Evolutionary conservation across 2,329 filamentous ascomycete species (phyloP), one percentile per base, ranked within the genome.

Genomic region (Plenodomus lindquistii): DNA sequence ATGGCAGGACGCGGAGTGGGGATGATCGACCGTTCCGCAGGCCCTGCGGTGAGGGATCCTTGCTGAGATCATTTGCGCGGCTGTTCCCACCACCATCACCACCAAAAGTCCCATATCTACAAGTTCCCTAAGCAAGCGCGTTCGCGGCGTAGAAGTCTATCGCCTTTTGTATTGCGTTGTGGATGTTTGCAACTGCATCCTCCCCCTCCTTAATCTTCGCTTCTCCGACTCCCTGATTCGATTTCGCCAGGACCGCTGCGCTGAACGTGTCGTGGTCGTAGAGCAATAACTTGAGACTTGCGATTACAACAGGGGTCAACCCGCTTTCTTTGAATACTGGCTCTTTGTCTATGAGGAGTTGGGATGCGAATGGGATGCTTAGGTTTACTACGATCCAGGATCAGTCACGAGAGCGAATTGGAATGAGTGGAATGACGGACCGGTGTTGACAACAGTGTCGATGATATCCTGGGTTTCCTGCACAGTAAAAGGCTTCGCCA

Each of bases 211-310:
- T 20, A 11, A 45, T 41, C 46, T 59, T 57, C 22, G 15, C 46
- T 34, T 44, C 34, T 1, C 44, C 40, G 4, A 57, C 45, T 5
- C 43, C 41, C 0, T 40, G 42, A 40, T 54, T 42, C 18, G 48
- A 40, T 18, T 57, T 57, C 35, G 37, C 48, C 38, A 53, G 36
- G 8, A 42, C 43, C 15, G 50, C 54, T 8, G 44, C 50, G 35
- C 56, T 61, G 35, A 61, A 61, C 11, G 52, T 50, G 19, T 61
- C 58, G 37, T 61, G 58, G 38, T 61, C 56, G 10, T 27, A 46
- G 24, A 56, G 35, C 43, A 61, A 16, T 17, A 61, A 37, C 10
- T 45, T 37, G 24, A 59, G 17, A 42, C 56, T 59, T 1, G 56
- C 56, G 24, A 61, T 50, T 2, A 61, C 50, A 1, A 49, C 36